Conservation (phyloP, 2,329 filamentous ascomycete species). For the Colletotrichum caudatum region DNA sequence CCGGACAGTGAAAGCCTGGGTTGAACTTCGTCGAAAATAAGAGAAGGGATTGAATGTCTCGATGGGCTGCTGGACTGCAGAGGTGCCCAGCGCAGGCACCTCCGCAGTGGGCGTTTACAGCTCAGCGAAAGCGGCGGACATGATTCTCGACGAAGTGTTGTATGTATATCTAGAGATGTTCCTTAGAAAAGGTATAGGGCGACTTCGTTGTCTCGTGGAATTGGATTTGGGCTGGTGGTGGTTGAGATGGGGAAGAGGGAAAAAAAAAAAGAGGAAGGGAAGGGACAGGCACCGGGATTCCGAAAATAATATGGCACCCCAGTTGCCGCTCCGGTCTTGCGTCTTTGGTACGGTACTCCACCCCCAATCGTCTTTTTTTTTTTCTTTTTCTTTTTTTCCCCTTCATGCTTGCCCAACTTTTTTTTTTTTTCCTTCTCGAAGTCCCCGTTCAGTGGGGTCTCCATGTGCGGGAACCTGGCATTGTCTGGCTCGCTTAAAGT, state of each 20-base stretch:
- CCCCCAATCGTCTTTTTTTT: constrained; percentile 36
- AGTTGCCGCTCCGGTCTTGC: constrained; percentile 7
- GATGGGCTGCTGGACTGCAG: constrained; percentile 89
- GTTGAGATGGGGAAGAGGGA: constrained; percentile 50
- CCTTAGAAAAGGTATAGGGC: constrained; percentile 50
- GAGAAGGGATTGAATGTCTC: constrained; percentile 69
- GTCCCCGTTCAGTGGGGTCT: constrained; percentile 25
- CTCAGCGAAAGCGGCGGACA: constrained; percentile 81
- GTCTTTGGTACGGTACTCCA: constrained; percentile 29
- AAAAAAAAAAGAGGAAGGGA: constrained; percentile 43
- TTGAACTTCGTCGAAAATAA: constrained; percentile 73
- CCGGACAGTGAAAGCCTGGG: constrained; percentile 64
- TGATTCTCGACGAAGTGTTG: constrained; percentile 81
- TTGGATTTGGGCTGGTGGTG: constrained; percentile 47
- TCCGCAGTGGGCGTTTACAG: constrained; percentile 92
- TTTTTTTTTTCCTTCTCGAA: constrained; percentile 42
- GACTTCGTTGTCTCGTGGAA: constrained; percentile 74
- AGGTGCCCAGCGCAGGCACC: constrained; percentile 59
- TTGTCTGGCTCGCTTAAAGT: constrained; percentile 36
- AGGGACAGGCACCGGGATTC: constrained; percentile 44
- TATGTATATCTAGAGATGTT: constrained; percentile 49
- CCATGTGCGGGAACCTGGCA: constrained; percentile 24
- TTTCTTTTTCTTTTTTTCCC: neutral
- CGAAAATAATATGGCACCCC: constrained; percentile 40
- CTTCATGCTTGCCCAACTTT: constrained; percentile 47